Evolutionary conservation across 306 rosid genomes (phyloP).

Genomic region (Quercus suber): DNA sequence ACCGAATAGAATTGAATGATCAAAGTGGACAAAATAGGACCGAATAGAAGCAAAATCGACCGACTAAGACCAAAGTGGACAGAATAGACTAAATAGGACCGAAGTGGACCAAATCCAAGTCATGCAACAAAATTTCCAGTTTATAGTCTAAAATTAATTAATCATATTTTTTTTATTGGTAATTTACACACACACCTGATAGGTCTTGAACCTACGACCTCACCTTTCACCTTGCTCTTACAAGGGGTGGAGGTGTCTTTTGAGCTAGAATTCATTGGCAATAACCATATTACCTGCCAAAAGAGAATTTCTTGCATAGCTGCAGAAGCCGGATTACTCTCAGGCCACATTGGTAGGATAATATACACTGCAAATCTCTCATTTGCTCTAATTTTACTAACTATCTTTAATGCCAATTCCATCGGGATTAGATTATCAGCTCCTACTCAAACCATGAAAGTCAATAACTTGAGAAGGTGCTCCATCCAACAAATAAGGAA

Average conservation of each 20-base stretch:
- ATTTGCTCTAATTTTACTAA: conserved; percentile 72
- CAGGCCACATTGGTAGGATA: conserved; percentile 94
- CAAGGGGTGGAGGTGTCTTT: too few relatives aligned
- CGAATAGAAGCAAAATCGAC: too few relatives aligned
- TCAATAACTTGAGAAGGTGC: conserved; percentile 16
- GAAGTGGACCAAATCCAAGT: neutral
- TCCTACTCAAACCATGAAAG: conserved; percentile 51
- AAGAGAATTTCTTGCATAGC: conserved; percentile 93
- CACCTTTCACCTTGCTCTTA: too few relatives aligned
- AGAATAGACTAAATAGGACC: too few relatives aligned
- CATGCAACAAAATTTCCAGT: neutral
- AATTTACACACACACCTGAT: too few relatives aligned
- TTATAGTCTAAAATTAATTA: conserved; percentile 17
- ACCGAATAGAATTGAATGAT: too few relatives aligned
- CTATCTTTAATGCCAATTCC: conserved; percentile 91
- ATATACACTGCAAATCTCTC: conserved; percentile 90
- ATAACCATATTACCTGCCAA: conserved; percentile 73
- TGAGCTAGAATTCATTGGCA: too few relatives aligned
- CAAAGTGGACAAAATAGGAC: too few relatives aligned
- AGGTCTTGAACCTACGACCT: too few relatives aligned
- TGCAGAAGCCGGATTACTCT: conserved; percentile 82
- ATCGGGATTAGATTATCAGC: conserved; percentile 95
- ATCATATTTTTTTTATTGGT: too few relatives aligned
- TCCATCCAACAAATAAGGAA: neutral
- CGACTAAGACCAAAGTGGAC: too few relatives aligned